Base-by-base conservation (phyloP, 1,284 basidiomycete genomes). In the Cutaneotrichosporon sp. region DNA sequence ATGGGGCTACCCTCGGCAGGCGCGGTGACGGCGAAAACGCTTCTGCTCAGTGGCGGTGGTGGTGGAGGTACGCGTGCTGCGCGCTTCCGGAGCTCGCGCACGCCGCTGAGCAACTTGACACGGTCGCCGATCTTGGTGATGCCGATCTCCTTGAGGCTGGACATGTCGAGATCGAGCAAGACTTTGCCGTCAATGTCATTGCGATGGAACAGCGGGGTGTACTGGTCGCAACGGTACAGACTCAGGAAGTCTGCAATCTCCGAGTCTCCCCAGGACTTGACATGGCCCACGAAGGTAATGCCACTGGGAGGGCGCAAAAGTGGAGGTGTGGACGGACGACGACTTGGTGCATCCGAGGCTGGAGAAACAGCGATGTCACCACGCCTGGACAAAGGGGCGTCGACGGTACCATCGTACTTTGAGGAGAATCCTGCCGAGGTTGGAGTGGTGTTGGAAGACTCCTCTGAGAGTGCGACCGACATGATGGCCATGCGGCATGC, bases 131-230 rank as follows among this genome's bases (percentile, higher is more conserved):
- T 88, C 77, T 89, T 92, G 50, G 82, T 74, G 31, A 97, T 86
- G 31, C 90, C 90, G 85, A 97, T 90, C 79, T 97, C 94, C 76
- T 89, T 91, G 50, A 97, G 80, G 2, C 87, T 89, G 5, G 82
- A 79, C 79, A 92, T 90, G 72, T 97, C 93, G 42, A 97, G 81
- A 70, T 97, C 94, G 55, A 97, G 83, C 8, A 97, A 78, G 38
- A 97, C 87, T 73, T 90, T 88, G 10, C 94, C 92, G 49, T 91
- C 82, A 67, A 97, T 94, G 74, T 97, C 92, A 80, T 94, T 90
- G 5, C 83, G 82, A 54, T 84, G 85, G 81, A 97, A 97, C 0
- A 85, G 47, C 7, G 83, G 75, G 1, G 87, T 85, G 72, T 91
- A 88, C 33, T 84, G 84, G 0, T 81, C 84, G 69, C 91, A 92